Evolutionary conservation across 1,139 yeast species (phyloP), one percentile per base, ranked within the genome.

Genomic region (Saccharomycopsis crataegensis): DNA sequence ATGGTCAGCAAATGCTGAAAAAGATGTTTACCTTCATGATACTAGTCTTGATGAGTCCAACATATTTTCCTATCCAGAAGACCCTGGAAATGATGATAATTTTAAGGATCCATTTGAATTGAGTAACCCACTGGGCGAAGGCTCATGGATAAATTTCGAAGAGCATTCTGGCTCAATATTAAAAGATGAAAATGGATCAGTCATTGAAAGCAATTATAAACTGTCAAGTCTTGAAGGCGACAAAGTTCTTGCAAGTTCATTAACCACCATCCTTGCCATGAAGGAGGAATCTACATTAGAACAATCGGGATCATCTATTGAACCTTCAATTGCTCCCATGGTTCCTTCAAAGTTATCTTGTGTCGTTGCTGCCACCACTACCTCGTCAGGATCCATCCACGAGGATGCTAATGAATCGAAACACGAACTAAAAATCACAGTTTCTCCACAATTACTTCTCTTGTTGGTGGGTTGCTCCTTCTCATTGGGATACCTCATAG

Each of bases 401-500:
- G 16, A 37, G 4, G 41, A 14, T n/a, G 28, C 28, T 22, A 22
- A 22, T 22, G 28, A 22, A 22, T 22, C 28, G 28, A 22, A 22
- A 22, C 28, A 2, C 28, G 28, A 22, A 22, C 28, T 22, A 22
- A 22, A 22, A 22, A 22, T 22, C 4, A 22, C 28, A 22, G 28
- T 22, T 22, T 16, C 54, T 16, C 57, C 57, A 5, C 54, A 43
- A n/a, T 16, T 31, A 9, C 40, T 53, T 2, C 8, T 54, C 8
- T 8, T 54, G 3, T 14, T 53, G 16, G 7, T 54, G 2, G 57
- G 57, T 6, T 40, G 52, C 9, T 48, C 57, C 4, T 54, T 54
- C 31, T 52, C 57, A 12, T 22, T 54, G 2, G 57, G 57, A 9
- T 54, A 54, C 42, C 37, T 38, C 28, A 17, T 54, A 11, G 57